Evolutionary conservation across 257 asterid species (phyloP).

Genomic region (Solanum appendiculatum): DNA sequence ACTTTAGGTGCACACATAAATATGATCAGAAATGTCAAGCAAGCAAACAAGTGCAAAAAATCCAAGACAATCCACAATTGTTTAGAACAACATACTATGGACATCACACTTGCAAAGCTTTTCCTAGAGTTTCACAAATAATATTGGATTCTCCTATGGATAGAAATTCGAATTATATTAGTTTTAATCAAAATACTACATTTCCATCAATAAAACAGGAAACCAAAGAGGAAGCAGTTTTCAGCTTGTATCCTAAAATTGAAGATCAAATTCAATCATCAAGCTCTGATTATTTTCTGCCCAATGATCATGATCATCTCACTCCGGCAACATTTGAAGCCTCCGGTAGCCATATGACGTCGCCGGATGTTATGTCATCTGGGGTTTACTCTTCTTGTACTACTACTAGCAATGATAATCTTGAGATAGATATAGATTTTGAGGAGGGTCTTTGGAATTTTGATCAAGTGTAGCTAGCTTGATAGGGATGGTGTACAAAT

Average conservation of each 20-base stretch:
- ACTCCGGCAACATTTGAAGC: background rate
- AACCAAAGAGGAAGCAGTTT: background rate
- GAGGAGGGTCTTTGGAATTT: background rate
- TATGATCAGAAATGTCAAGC: conserved; percentile 57
- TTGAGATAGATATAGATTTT: background rate
- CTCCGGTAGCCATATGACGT: background rate
- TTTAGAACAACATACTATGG: conserved; percentile 48
- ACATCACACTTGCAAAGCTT: conserved; percentile 35
- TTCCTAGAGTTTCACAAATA: conserved; percentile 5
- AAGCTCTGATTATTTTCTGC: background rate
- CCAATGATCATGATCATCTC: background rate
- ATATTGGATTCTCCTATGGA: conserved; percentile 3
- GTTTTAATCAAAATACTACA: conserved; percentile 14
- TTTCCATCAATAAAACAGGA: conserved; percentile 8
- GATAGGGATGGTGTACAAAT: background rate
- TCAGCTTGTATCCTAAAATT: background rate
- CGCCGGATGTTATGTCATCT: conserved; percentile 16
- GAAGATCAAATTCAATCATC: background rate
- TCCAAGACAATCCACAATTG: conserved; percentile 39
- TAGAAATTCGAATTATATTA: conserved; percentile 21
- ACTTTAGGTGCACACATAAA: conserved; percentile 70
- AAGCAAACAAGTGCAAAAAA: conserved; percentile 48
- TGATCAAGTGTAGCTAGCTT: background rate
- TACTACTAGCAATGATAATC: background rate
- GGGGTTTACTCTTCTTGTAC: conserved; percentile 8